Percentiles rank a stretch among this genome's conserved stretches.
phyloP scores from a whole-genome alignment of 140 eudicot species.

The Cichorium intybus region DNA sequence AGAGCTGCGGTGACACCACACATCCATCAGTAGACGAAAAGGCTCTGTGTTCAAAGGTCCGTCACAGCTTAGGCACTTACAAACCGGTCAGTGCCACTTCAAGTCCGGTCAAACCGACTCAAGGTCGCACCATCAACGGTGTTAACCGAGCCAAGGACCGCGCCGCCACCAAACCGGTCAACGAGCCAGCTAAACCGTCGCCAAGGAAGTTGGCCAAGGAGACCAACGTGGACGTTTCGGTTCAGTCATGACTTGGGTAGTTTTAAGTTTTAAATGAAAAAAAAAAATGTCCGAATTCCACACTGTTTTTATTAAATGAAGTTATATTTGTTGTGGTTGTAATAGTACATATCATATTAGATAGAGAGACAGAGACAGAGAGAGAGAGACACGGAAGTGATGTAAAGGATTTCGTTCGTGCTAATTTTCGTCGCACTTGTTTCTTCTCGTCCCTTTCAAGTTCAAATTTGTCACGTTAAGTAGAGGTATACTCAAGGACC shows the following conservation, averaged over 20 bases:
- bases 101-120: conserved; percentile 40
- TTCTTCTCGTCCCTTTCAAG: conserved; percentile 1
- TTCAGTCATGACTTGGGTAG: conserved; percentile 38
- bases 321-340: conserved; percentile 22
- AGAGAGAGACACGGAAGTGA: conserved; percentile 6
- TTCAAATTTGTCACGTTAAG: background rate
- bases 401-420: conserved; percentile 26
- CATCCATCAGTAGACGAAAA: conserved; percentile 40
- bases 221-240: conserved; percentile 23
- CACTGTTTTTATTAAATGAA: conserved; percentile 13
- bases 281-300: conserved; percentile 2
- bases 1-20: conserved; percentile 67
- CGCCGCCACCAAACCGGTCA: conserved; percentile 26
- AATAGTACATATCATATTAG: conserved; percentile 30
- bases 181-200: conserved; percentile 20
- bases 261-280: conserved; percentile 5
- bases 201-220: conserved; percentile 27
- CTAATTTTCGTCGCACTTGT: conserved; percentile 21
- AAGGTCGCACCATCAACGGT: conserved; percentile 20
- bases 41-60: conserved; percentile 42
- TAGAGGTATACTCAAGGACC: too few species aligned
- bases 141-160: conserved; percentile 18
- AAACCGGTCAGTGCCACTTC: conserved; percentile 37
- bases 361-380: conserved; percentile 19
- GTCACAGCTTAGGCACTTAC: conserved; percentile 65